Base-by-base conservation (phyloP, 306 rosid genomes). In the Begonia masoniana region DNA sequence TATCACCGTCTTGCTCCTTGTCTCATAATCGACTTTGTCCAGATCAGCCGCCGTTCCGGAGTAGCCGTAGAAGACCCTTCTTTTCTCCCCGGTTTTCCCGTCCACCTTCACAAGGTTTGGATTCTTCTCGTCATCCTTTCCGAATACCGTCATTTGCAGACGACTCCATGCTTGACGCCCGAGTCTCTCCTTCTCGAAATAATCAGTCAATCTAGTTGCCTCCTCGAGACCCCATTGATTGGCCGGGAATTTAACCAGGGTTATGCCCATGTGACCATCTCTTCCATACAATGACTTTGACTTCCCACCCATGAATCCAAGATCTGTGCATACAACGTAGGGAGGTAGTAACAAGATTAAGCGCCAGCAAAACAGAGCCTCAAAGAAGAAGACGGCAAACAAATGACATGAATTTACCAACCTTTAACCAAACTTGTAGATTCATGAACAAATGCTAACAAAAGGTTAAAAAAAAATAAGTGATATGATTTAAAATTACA, bases 121-220 rank as follows among this genome's bases (percentile, higher is more conserved):
- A 69, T 91, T 81, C 68, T 79, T 91, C 66, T 81, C 94, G 45
- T 83, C 93, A 19, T 83, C 99, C 75, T 67, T 26, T 47, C 93
- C 82, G 50, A 79, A 63, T 4, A 62, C 67, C 41, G 65, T 60
- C 54, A 86, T 74, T 73, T 80, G 96, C 62, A 79, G 60, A 15
- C 58, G 82, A 60, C 69, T 68, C 99, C 96, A 92, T 2, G 65
- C 84, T 57, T 50, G 70, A 55, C 63, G 65, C 9, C 72, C 75
- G 55, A 21, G 79, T 15, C 62, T 54, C 36, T 66, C 66, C 16
- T 65, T 60, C 7, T 56, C 57, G 62, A 55, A 74, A 41, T 43
- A 12, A 31, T 43, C 61, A 65, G 69, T 60, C 43, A 74, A 65
- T 46, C 66, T 74, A 53, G 65, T 72, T 43, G 75, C 75, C 57